Base-by-base conservation (phyloP, 257 asterid species). In the Oldenlandia corymbosa region DNA sequence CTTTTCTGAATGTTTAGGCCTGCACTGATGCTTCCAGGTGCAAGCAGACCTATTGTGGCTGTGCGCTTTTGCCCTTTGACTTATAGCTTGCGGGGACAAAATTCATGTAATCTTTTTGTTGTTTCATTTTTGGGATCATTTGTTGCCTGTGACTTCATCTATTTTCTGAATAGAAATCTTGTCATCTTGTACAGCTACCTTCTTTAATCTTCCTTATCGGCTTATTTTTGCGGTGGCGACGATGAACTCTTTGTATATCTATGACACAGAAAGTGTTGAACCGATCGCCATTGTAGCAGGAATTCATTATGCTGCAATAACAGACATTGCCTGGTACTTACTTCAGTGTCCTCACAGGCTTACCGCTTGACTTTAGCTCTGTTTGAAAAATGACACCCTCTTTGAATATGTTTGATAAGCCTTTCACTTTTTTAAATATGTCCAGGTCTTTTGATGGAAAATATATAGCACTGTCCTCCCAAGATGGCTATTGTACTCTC, bases 401-500 rank as follows among this genome's bases (percentile, higher is more conserved):
- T 50, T 52, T 13, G 47, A 5, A 13, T 48, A 34, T 24, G 28
- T 53, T 34, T 41, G 21, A 11, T 28, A 52, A n/a, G 10, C 36
- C 13, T 36, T 7, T 57, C 26, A 11, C 27, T 62, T 16, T 26
- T n/a, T 28, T 59, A 62, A 36, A 13, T 39, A 5, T 26, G 31
- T n/a, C 27, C 39, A 91, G 98, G 99, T 90, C 99, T 45, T 79
- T 87, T 43, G 65, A 76, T 37, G 97, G 97, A 13, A 85, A 83
- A 72, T 85, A 77, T 69, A 65, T 93, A 77, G 94, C 79, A 16
- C 58, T 87, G 49, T 87, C 99, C 45, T 93, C 99, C 61, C 96
- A 85, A 83, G 99, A 93, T 72, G 99, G 97, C 34, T 93, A 85
- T 80, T 93, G 99, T 75, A 84, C 97, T n/a, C 88, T 93, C 55